Conservation (phyloP, 257 asterid genomes). For the Solanum sparsipilum region DNA sequence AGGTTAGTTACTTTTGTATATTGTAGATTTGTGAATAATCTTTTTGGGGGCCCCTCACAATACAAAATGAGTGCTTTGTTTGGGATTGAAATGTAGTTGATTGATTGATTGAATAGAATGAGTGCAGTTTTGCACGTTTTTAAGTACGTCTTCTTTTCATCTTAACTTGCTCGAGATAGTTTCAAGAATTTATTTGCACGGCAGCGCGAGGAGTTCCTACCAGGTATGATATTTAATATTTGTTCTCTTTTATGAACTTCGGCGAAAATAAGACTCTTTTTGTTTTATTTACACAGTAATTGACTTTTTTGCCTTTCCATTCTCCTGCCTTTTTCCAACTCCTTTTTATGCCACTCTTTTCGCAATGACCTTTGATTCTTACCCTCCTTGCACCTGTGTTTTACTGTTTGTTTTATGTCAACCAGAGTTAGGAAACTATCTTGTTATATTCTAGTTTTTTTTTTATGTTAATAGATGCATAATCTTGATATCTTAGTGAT, state of each 20-base stretch:
- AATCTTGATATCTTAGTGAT: not conserved
- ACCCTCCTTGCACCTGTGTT: not conserved
- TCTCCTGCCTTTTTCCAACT: not conserved
- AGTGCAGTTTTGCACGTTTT: not conserved
- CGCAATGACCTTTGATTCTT: not conserved
- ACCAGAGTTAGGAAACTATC: not conserved
- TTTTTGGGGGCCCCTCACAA: not conserved
- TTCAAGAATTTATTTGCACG: not conserved
- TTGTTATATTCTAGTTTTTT: not conserved
- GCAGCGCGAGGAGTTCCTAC: not conserved
- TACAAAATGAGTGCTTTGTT: not conserved
- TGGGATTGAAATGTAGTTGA: not conserved
- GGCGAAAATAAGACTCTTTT: not conserved
- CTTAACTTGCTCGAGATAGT: not conserved
- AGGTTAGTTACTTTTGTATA: not conserved
- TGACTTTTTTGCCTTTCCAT: not conserved
- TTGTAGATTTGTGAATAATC: not conserved
- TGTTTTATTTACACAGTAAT: not conserved
- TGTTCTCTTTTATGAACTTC: not conserved
- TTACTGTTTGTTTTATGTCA: not conserved
- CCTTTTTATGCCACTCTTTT: not conserved
- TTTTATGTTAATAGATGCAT: not conserved
- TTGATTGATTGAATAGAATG: not conserved
- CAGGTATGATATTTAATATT: not conserved
- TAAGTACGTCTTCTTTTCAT: not conserved